Conservation (phyloP, 768 basidiomycete species). For the Hebeloma cylindrosporum region DNA sequence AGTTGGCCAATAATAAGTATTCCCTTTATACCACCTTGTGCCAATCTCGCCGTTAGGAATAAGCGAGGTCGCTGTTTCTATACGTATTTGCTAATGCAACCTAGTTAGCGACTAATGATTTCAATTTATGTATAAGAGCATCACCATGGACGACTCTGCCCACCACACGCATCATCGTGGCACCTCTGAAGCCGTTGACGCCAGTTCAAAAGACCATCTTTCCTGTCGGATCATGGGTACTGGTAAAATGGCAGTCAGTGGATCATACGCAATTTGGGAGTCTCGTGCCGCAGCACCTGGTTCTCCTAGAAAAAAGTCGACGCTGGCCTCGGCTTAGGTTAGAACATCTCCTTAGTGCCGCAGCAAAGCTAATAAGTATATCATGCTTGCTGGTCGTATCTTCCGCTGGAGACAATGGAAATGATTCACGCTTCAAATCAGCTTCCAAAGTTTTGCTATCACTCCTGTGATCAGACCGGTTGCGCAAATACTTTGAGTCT, state of each 20-base stretch:
- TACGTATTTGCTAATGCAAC: too few relatives aligned
- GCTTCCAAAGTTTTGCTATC: not conserved
- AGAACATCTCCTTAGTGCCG: too few relatives aligned
- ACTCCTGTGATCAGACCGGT: not conserved
- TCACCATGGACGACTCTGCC: not conserved
- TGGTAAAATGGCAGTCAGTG: slow-evolving; percentile 58
- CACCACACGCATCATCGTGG: not conserved
- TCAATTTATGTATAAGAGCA: not conserved
- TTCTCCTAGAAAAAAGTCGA: slow-evolving; percentile 62
- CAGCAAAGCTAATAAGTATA: too few relatives aligned
- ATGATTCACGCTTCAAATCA: not conserved
- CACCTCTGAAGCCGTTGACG: not conserved
- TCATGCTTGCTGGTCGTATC: slow-evolving; percentile 39
- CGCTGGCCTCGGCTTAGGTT: slow-evolving; percentile 63
- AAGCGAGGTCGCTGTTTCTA: too few relatives aligned
- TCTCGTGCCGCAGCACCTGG: slow-evolving; percentile 65
- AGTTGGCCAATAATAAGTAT: too few relatives aligned
- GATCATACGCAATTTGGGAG: slow-evolving; percentile 66
- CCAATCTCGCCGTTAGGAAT: too few relatives aligned
- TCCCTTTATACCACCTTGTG: too few relatives aligned
- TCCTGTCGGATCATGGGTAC: slow-evolving; percentile 71
- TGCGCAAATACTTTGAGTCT: not conserved
- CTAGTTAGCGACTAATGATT: too few relatives aligned
- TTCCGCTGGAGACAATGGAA: slow-evolving; percentile 37
- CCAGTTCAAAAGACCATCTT: slow-evolving; percentile 46